Evolutionary conservation across 2,329 filamentous ascomycete genomes (phyloP), one percentile per base, ranked within the genome.

Genomic region (Pseudogymnoascus sp.): DNA sequence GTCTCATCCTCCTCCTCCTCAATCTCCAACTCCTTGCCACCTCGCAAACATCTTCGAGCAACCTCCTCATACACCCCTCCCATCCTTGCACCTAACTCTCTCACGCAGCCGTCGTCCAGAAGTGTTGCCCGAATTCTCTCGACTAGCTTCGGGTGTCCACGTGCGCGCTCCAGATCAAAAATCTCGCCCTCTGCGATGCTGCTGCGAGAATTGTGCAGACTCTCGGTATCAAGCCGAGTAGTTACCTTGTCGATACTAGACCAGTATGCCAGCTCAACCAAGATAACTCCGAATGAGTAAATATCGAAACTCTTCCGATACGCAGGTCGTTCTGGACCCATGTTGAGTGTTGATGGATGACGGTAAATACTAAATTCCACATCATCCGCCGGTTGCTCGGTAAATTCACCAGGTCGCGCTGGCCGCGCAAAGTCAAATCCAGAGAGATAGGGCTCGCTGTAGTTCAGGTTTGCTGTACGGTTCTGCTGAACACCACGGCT

Each of bases 351-450:
- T 37, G 2, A 54, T 26, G 71, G 81, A 63, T 84, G 81, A 0
- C 80, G 76, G 69, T 83, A 84, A 5, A 83, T 68, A 62, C 83
- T 79, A 61, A 79, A 74, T 34, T 76, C 74, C 0, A 74, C 74
- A 12, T 80, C 75, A 62, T 78, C 76, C 6, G 75, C 74, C 0
- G 78, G 78, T 1, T 77, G 76, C 47, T 83, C 80, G 0, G 81
- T 82, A 73, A 79, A 74, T 65, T 83, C 81, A 60, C 81, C 79
- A 5, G 75, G 75, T 2, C 74, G 74, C 1, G 78, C 80, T 1
- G 81, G 82, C 2, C 82, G 77, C 1, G 79, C 78, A 67, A 81
- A 83, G 65, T 84, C 82, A 71, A 84, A 84, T 36, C 82, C 81
- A 0, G 78, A 80, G 40, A 84, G 73, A 65, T 76, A 79, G 0